Evolutionary conservation across 192 early-diverging fungal species (phyloP).

Genomic region (Backusella macrospora): DNA sequence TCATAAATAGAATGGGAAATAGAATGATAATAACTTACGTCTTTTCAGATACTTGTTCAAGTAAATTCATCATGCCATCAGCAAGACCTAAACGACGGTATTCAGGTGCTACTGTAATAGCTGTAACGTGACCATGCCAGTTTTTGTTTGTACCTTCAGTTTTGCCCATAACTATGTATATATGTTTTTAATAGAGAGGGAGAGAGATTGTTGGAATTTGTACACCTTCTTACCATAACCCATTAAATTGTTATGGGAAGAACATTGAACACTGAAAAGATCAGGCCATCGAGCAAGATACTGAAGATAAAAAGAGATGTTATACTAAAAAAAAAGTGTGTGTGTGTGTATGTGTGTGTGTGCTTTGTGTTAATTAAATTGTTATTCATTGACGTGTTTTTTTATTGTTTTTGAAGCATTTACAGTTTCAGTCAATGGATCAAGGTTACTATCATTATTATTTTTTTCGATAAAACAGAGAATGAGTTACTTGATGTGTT

Average conservation of each 20-base stretch:
- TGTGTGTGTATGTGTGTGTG: not conserved
- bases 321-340: constrained; percentile 64
- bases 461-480: not conserved
- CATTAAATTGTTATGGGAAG: constrained; percentile 72
- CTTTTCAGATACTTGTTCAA: constrained; percentile 92
- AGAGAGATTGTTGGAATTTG: not conserved
- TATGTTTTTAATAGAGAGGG: no score
- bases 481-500: not conserved
- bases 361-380: not conserved
- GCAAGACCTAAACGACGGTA: constrained; percentile 92
- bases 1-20: not conserved
- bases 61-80: constrained; percentile 81
- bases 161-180: constrained; percentile 98
- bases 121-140: constrained; percentile 99
- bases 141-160: constrained; percentile 85
- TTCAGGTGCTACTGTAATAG: constrained; percentile 94
- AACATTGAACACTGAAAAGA: constrained; percentile 84
- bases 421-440: constrained; percentile 93
- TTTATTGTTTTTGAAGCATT: constrained; percentile 10
- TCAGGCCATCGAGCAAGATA: constrained; percentile 96
- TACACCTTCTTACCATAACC: constrained; percentile 69
- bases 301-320: constrained; percentile 89
- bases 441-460: constrained; percentile 72
- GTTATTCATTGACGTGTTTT: not conserved
- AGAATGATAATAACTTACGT: constrained; percentile 48